Conservation (phyloP, 306 rosid genomes). For the Prinsepia uniflora region DNA sequence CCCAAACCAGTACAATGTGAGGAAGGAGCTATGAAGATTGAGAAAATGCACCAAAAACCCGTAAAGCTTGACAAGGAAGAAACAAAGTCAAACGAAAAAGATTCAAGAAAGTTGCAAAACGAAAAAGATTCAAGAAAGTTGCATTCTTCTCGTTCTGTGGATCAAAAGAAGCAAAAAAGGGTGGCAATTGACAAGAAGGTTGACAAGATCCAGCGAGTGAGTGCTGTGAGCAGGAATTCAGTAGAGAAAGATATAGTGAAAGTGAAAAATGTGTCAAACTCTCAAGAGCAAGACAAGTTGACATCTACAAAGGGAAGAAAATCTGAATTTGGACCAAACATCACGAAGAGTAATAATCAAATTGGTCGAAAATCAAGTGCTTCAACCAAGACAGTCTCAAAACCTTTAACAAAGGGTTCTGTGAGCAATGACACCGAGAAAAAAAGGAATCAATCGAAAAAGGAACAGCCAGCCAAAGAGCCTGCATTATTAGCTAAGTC, state of each 20-base stretch:
- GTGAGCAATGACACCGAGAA: conserved; percentile 24
- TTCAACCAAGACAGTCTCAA: conserved; percentile 28
- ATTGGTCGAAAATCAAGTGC: conserved; percentile 28
- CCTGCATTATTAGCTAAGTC: conserved; percentile 36
- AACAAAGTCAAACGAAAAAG: conserved; percentile 44
- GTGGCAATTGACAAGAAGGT: conserved; percentile 39
- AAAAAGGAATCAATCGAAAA: conserved; percentile 47
- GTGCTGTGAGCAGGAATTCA: conserved; percentile 32
- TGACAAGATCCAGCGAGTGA: conserved; percentile 29
- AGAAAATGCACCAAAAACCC: conserved; percentile 32
- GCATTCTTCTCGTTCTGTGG: conserved; percentile 32
- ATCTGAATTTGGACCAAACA: conserved; percentile 40
- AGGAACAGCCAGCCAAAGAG: conserved; percentile 39
- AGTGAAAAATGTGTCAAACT: conserved; percentile 36
- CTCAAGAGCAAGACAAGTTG: conserved; percentile 49
- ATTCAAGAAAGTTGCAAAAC: conserved; percentile 37
- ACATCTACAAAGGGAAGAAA: conserved; percentile 41
- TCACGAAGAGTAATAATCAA: conserved; percentile 26
- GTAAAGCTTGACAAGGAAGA: conserved; percentile 42
- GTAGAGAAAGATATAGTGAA: conserved; percentile 41
- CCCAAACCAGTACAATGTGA: conserved; percentile 28
- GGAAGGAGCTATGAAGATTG: conserved; percentile 34
- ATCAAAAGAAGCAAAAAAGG: conserved; percentile 38
- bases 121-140: conserved; percentile 42
- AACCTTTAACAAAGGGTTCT: conserved; percentile 26